Base-by-base conservation (phyloP, 768 basidiomycete species). In the Rhodosporidiobolus sp. region DNA sequence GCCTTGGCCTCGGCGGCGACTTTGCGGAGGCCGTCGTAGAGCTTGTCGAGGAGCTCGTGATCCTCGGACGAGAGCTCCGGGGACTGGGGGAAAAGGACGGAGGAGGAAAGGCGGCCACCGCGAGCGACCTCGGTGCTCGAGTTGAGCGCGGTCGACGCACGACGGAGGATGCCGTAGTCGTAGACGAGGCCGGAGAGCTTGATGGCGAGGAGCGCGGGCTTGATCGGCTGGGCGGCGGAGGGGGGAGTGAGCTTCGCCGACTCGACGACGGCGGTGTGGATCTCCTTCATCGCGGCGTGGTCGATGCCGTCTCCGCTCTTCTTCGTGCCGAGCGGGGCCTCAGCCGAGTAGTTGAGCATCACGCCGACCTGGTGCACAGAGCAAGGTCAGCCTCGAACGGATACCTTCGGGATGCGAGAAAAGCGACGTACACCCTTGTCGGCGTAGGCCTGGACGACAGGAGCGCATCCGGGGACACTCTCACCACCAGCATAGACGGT, bases 301-400 rank as follows among this genome's bases (percentile, higher is more conserved):
- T 74, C 57, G 67, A 73, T 58, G 10, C 72, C 72, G 3, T 59
- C 54, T 46, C 46, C 38, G 9, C 55, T n/a, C 45, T 61, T 62
- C 19, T 43, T 38, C 24, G 64, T 28, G 22, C 69, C 67, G 46
- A 71, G 63, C 0, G 74, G 62, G 0, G 77, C 75, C 60, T 78
- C 77, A 4, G 76, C 77, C 22, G 71, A 73, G 76, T 74, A 78
- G 63, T 77, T 77, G 60, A 78, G 70, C 68, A 77, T 70, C 48
- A 74, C 76, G 35, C 73, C 71, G 46, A 75, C 52, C 70, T 75
- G 46, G 5, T 16, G 46, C 12, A 35, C 24, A 35, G 26, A 54
- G 53, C n/a, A n/a, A 16, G 22, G 30, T n/a, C 24, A 50, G 3
- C n/a, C n/a, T n/a, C n/a, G n/a, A 12, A 16, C 26, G 45, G 50